phyloP scores from a whole-genome alignment of 108 stramenopile genomes.

The Discostella pseudostelligera region DNA sequence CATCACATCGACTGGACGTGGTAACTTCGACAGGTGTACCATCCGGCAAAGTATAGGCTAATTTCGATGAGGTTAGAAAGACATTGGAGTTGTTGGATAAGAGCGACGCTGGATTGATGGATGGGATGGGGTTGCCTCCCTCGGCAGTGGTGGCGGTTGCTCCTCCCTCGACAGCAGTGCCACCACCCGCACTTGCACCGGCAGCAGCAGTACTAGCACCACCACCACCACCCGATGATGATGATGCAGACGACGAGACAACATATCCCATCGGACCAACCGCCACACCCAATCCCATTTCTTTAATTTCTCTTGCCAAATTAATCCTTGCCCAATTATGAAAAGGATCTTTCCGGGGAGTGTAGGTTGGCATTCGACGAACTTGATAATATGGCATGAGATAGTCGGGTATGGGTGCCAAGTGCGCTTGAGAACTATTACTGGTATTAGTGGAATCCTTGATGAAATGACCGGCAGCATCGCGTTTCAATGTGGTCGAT shows the following conservation, averaged over 20 bases:
- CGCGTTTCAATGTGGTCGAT: conserved; percentile 23
- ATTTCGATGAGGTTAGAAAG: conserved; percentile 57
- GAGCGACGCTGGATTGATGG: conserved; percentile 28
- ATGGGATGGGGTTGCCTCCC: conserved; percentile 1
- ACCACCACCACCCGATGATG: too few species aligned
- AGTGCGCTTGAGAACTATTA: background rate
- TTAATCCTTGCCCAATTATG: conserved; percentile 59
- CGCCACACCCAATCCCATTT: conserved; percentile 61
- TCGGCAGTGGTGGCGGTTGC: background rate
- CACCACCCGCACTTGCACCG: background rate
- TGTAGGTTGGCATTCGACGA: conserved; percentile 30
- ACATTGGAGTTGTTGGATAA: conserved; percentile 35
- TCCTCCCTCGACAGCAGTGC: conserved; percentile 5
- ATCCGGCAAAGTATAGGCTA: conserved; percentile 71
- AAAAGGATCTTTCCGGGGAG: conserved; percentile 40
- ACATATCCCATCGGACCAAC: conserved; percentile 52
- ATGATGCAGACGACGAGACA: too few species aligned
- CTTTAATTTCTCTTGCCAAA: conserved; percentile 57
- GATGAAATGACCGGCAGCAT: conserved; percentile 34
- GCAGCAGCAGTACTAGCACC: conserved; percentile 5
- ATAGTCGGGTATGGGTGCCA: conserved; percentile 29
- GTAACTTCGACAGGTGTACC: conserved; percentile 72
- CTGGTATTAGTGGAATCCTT: conserved; percentile 8
- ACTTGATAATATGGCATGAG: conserved; percentile 79
- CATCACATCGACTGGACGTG: conserved; percentile 58